Evolutionary conservation across 129 eudicot species (phyloP).

Genomic region (Pseudognaphalium luteoalbum): DNA sequence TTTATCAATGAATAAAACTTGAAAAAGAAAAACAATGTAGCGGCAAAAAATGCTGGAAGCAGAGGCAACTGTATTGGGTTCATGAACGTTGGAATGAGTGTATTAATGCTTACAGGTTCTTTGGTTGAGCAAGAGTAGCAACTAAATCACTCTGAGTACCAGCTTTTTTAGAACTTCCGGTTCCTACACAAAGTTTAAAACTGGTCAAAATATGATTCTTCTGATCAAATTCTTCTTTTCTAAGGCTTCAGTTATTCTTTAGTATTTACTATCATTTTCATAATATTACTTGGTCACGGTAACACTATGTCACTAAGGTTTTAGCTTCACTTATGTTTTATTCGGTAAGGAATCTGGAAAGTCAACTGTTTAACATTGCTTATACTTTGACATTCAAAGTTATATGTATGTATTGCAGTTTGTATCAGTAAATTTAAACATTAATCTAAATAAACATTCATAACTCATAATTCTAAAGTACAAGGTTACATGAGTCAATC

Average conservation of each 20-base stretch:
- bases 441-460: background rate
- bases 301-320: background rate
- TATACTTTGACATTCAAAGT: background rate
- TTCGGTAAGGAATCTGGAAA: background rate
- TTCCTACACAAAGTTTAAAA: conserved; percentile 39
- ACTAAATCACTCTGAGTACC: conserved; percentile 55
- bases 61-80: background rate
- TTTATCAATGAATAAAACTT: conserved; percentile 23
- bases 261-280: background rate
- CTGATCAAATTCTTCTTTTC: background rate
- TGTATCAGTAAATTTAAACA: background rate
- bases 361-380: background rate
- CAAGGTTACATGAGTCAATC: background rate
- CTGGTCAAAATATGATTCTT: background rate
- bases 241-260: background rate
- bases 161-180: conserved; percentile 59
- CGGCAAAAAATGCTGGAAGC: background rate
- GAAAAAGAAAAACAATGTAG: background rate
- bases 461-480: no score
- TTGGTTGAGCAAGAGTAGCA: conserved; percentile 51
- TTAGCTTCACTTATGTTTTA: background rate
- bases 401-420: background rate
- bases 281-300: conserved; percentile 8
- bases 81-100: background rate
- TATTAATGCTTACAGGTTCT: conserved; percentile 50